Base-by-base conservation (phyloP, 202 grass and related monocot species). In the Zizania palustris region DNA sequence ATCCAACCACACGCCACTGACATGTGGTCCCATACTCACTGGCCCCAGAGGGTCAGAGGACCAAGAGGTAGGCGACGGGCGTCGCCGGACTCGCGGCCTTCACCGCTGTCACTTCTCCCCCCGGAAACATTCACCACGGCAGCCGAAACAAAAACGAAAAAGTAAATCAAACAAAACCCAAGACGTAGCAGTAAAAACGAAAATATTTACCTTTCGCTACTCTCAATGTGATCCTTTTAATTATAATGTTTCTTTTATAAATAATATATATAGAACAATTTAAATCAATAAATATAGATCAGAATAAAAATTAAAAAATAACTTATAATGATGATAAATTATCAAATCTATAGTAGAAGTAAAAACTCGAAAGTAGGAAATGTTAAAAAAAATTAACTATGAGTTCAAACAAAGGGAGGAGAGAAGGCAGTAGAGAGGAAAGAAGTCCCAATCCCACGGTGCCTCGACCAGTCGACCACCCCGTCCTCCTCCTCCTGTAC, bases 341-440 rank as follows among this genome's bases (percentile, higher is more conserved):
- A 28, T 28, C 2, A 28, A 28, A 28, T 28, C 28, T 28, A 0
- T 28, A 2, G n/a, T n/a, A n/a, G n/a, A n/a, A 28, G 28, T 28
- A 28, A 28, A 28, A 28, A 1, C 28, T 28, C 28, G 2, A 28
- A 28, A 28, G 28, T 28, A 28, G 13, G 36, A 5, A 21, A 44
- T 10, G 35, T 7, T 12, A 3, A 18, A 5, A 36, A 41, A 45
- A 41, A 15, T 55, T 38, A 45, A 45, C 55, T 56, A 71, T 65
- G 70, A 83, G 80, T 87, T 88, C 79, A 83, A 88, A 82, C 80
- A 72, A 84, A 83, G 76, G 60, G 71, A 80, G 71, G 34, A 11
- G 14, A 59, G 73, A 4, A 18, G 67, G 51, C 38, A 77, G 79
- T 54, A 75, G 73, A 82, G 84, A 75, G 67, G 86, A 80, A 76